Base-by-base conservation (phyloP, 208 protist species). In the Crithidia acanthocephali region DNA sequence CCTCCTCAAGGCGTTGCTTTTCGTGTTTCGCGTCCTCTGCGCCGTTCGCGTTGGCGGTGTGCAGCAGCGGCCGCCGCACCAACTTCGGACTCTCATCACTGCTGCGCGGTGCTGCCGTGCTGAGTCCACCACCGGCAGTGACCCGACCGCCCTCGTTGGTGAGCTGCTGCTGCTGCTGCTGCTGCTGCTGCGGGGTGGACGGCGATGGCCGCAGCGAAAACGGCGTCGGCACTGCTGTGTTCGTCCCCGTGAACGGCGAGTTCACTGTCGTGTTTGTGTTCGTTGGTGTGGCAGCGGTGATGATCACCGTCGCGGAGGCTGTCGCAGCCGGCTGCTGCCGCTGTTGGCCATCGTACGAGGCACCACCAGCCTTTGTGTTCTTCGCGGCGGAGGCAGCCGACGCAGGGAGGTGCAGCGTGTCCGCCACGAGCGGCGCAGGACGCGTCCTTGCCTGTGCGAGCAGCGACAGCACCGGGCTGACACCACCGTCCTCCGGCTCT, bases 171-270 rank as follows among this genome's bases (percentile, higher is more conserved):
- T 40, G 35, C 35, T 40, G 5, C 8, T 61, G 33, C 16, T 15
- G 2, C 2, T 2, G 23, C 20, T 23, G 40, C 42, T 65, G 22
- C 5, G 45, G 44, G 23, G 59, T 65, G 15, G 44, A 23, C 1
- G 44, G 44, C 10, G 57, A 47, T 5, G 37, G 57, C 13, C 23
- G 40, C n/a, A 18, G 40, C 28, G 40, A 35, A 18, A 53, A 35
- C 13, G 27, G 59, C 18, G 59, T 53, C 28, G 59, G 59, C 28
- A 25, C 59, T 18, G 44, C 59, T 22, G 57, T 63, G 30, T 63
- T 68, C 27, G 35, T 40, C 11, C 35, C 35, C 35, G 35, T 40
- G 35, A 40, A 5, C 35, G 35, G 35, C 11, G 35, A 40, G 11
- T 40, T 40, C 8, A 11, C 35, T 5, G 35, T 40, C 35, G 35